These are phyloP conservation scores for Apophysomyces variabilis DNA, from an alignment of 371 early-diverging fungal genomes.

Conservation along the genomic window DNA sequence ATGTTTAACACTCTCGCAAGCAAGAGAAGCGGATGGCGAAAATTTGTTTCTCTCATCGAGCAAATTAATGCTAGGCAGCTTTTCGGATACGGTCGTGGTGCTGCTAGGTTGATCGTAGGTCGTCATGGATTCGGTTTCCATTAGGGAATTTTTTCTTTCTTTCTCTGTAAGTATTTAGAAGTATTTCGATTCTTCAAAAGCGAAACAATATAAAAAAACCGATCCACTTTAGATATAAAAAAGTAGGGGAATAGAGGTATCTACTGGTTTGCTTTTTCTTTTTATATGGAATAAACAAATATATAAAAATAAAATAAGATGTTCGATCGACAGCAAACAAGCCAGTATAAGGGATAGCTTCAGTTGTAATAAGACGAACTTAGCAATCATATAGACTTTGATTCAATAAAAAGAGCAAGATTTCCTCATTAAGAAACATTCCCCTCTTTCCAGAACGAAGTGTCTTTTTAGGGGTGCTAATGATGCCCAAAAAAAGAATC, in stretches of 20 bases:
- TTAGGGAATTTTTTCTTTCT: neutral
- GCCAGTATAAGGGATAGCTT: constrained; percentile 6
- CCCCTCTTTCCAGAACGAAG: constrained; percentile 7
- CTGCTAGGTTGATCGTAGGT: constrained; percentile 1
- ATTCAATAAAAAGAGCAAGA: neutral
- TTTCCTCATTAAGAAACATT: constrained; percentile 6
- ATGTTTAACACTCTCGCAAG: constrained; percentile 9
- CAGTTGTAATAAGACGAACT: neutral
- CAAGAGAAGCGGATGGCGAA: neutral
- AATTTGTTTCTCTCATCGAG: neutral
- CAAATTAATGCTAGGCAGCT: constrained; percentile 5
- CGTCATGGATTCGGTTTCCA: constrained; percentile 11
- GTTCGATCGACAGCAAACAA: constrained; percentile 3
- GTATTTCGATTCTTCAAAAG: no score
- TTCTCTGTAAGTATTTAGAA: no score
- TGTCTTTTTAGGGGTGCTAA: neutral
- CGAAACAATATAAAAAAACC: no score
- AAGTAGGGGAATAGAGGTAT: neutral
- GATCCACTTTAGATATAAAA: neutral
- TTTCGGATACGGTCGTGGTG: neutral
- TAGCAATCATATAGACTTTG: neutral
- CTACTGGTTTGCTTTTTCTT: no score
- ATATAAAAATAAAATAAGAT: neutral
- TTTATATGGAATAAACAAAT: neutral
- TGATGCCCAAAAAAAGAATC: constrained; percentile 6